phyloP scores from a whole-genome alignment of 176 grass and related monocot genomes.

The Oryza brachyantha region DNA sequence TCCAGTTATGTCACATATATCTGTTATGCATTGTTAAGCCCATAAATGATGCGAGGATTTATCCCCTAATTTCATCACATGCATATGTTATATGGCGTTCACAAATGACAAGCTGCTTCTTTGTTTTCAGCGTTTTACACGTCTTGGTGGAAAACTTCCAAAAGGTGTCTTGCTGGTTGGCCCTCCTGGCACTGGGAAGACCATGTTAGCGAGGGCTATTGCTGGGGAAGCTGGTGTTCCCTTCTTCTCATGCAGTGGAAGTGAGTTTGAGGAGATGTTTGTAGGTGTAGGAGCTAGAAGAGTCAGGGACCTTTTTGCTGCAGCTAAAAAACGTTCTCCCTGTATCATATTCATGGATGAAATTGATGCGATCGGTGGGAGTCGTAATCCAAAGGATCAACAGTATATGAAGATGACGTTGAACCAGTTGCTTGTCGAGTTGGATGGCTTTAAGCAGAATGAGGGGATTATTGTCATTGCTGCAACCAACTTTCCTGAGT shows the following conservation, averaged over 20 bases:
- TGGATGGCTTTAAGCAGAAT: constrained; percentile 99
- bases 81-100: constrained; percentile 12
- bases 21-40: not conserved
- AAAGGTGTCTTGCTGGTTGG: constrained; percentile 97
- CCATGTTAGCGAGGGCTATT: constrained; percentile 94
- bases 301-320: constrained; percentile 83
- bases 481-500: constrained; percentile 90
- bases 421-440: constrained; percentile 92
- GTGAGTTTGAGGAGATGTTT: constrained; percentile 99
- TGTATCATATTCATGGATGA: constrained; percentile 99
- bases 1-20: not conserved
- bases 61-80: not conserved
- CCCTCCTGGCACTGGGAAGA: constrained; percentile 95
- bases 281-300: constrained; percentile 89
- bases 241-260: constrained; percentile 95
- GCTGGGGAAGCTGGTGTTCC: constrained; percentile 93
- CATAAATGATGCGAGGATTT: not conserved
- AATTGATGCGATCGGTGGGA: constrained; percentile 95
- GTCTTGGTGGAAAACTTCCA: constrained; percentile 94
- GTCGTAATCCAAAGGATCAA: constrained; percentile 92
- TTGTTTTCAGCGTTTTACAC: constrained; percentile 77
- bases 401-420: constrained; percentile 98
- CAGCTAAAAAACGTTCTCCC: constrained; percentile 88
- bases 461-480: constrained; percentile 93
- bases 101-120: constrained; percentile 23